Conservation (phyloP, 2,329 filamentous ascomycete genomes). For the Trichoderma guizhouense region DNA sequence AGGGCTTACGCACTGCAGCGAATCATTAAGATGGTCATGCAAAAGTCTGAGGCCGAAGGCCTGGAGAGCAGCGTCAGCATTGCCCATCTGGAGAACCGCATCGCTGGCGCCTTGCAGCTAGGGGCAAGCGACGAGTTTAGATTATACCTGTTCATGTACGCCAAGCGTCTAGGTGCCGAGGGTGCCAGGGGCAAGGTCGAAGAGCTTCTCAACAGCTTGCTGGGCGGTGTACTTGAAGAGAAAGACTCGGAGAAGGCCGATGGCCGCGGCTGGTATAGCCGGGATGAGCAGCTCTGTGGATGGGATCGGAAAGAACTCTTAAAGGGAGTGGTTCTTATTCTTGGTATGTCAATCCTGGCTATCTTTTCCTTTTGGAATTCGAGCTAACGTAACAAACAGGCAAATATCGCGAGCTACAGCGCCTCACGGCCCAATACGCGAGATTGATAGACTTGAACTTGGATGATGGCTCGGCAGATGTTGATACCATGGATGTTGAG, state of each 20-base stretch:
- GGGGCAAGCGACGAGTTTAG: constrained; percentile 89
- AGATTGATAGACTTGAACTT: constrained; percentile 66
- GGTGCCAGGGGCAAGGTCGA: constrained; percentile 85
- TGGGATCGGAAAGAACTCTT: constrained; percentile 86
- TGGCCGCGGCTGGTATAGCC: constrained; percentile 26
- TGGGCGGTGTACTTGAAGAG: constrained; percentile 68
- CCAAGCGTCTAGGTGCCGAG: constrained; percentile 89
- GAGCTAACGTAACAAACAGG: constrained; percentile 51
- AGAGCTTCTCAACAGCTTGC: constrained; percentile 77
- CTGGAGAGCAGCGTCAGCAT: constrained; percentile 91
- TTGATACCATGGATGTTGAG: constrained; percentile 44
- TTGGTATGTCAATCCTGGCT: constrained; percentile 59
- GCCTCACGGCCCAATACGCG: constrained; percentile 92
- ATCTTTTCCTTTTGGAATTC: not conserved
- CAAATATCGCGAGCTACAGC: constrained; percentile 92
- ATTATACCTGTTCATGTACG: constrained; percentile 96
- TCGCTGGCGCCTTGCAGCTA: constrained; percentile 82
- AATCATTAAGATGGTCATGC: constrained; percentile 83
- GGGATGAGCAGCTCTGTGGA: constrained; percentile 71
- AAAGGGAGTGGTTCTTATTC: constrained; percentile 85
- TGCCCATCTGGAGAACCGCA: constrained; percentile 89
- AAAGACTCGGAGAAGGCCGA: constrained; percentile 39
- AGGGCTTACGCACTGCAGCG: constrained; percentile 88
- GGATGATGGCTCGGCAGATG: constrained; percentile 43
- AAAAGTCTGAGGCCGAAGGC: constrained; percentile 84